phyloP scores from a whole-genome alignment of 2,329 filamentous ascomycete genomes.

The Rugonectria rugulosa region DNA sequence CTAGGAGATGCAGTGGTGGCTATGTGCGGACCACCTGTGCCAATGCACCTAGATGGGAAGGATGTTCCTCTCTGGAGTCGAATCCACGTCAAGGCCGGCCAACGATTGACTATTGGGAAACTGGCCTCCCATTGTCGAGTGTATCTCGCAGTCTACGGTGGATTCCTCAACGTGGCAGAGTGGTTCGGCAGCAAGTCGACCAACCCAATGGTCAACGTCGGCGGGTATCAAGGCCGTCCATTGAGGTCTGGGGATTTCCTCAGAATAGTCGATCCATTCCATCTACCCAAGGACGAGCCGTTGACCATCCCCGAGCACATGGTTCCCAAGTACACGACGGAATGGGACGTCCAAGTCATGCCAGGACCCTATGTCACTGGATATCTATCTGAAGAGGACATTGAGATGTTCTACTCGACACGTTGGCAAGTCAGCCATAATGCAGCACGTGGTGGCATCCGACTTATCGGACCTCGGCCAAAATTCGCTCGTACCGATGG shows the following conservation, averaged over 20 bases:
- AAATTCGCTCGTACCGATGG: constrained; percentile 66
- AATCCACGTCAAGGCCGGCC: constrained; percentile 56
- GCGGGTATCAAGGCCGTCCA: constrained; percentile 65
- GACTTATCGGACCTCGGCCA: constrained; percentile 64
- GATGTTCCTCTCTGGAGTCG: constrained; percentile 63
- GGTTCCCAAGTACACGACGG: constrained; percentile 15
- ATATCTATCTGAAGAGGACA: constrained; percentile 52
- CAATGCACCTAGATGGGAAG: constrained; percentile 57
- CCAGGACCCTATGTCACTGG: constrained; percentile 43
- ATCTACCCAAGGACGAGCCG: neutral
- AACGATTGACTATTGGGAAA: constrained; percentile 60
- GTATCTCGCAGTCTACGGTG: constrained; percentile 60
- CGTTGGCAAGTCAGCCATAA: constrained; percentile 70
- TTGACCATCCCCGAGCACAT: constrained; percentile 3
- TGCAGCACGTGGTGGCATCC: constrained; percentile 65
- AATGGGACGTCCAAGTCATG: constrained; percentile 37
- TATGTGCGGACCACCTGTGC: constrained; percentile 63
- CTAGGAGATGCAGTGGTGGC: constrained; percentile 61
- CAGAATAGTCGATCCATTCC: constrained; percentile 3
- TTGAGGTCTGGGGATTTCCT: constrained; percentile 50
- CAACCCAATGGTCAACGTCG: constrained; percentile 62
- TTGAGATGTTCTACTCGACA: constrained; percentile 64
- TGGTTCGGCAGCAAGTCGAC: constrained; percentile 69
- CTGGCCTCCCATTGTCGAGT: constrained; percentile 56
- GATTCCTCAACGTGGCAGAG: constrained; percentile 52